These are phyloP conservation scores for Wickerhamiella cacticola DNA, from an alignment of 805 yeast genomes.

Conservation along the genomic window DNA sequence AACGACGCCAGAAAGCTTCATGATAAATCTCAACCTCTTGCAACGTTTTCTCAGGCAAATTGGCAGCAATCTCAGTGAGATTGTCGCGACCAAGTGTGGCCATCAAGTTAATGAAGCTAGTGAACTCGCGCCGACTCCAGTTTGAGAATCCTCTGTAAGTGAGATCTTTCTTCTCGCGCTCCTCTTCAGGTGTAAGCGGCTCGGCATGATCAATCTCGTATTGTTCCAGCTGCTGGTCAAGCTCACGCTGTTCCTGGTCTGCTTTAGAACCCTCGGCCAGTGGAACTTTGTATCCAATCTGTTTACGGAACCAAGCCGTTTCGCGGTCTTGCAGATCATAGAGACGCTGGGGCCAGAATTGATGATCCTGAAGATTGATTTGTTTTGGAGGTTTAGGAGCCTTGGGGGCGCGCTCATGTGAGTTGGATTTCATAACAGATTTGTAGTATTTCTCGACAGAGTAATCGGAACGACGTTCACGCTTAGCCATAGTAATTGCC, in stretches of 20 bases:
- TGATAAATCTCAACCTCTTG: slow-evolving; percentile 76
- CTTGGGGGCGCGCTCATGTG: slow-evolving; percentile 34
- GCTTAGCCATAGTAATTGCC: slow-evolving; percentile 77
- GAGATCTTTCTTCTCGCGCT: slow-evolving; percentile 49
- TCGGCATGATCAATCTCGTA: slow-evolving; percentile 63
- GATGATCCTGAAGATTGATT: slow-evolving; percentile 74
- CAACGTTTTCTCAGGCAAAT: slow-evolving; percentile 66
- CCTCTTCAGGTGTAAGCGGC: slow-evolving; percentile 69
- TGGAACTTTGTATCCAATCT: slow-evolving; percentile 52
- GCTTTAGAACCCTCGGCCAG: slow-evolving; percentile 42
- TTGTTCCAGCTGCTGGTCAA: slow-evolving; percentile 47
- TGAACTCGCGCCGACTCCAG: slow-evolving; percentile 84
- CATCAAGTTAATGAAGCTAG: slow-evolving; percentile 59
- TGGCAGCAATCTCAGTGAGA: slow-evolving; percentile 55
- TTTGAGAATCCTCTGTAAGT: slow-evolving; percentile 57
- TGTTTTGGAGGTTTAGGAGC: slow-evolving; percentile 82
- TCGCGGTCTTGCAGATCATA: slow-evolving; percentile 71
- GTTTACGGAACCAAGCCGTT: slow-evolving; percentile 60
- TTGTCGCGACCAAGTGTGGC: slow-evolving; percentile 76
- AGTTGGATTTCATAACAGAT: slow-evolving; percentile 50
- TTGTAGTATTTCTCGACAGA: slow-evolving; percentile 79
- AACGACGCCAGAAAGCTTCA: slow-evolving; percentile 67
- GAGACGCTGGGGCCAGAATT: slow-evolving; percentile 70
- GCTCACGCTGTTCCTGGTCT: slow-evolving; percentile 34
- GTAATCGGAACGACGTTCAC: slow-evolving; percentile 46